Conservation (phyloP, 2,329 filamentous ascomycete species). For the Plectosphaerella plurivora region DNA sequence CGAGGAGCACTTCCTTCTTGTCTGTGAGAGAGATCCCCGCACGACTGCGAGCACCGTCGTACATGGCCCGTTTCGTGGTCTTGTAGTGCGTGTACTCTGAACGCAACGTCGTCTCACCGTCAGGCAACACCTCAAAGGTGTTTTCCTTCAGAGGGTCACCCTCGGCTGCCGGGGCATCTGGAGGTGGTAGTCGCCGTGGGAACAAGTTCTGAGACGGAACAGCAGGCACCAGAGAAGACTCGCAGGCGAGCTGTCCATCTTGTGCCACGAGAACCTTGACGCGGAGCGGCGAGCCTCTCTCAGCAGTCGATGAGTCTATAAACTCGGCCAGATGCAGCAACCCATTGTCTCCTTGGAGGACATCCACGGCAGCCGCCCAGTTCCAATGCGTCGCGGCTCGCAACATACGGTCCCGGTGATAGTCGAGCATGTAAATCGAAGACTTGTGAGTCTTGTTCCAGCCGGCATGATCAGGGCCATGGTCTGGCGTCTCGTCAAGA, state of each 20-base stretch:
- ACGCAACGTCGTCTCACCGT: conserved; percentile 31
- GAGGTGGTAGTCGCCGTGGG: conserved; percentile 49
- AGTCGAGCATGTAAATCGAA: conserved; percentile 73
- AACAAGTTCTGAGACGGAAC: conserved; percentile 50
- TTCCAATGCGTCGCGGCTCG: conserved; percentile 53
- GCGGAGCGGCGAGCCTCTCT: conserved; percentile 30
- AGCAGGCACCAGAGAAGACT: conserved; percentile 18
- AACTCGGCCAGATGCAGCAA: conserved; percentile 31
- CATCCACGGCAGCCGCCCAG: conserved; percentile 42
- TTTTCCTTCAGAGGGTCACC: conserved; percentile 20
- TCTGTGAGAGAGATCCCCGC: conserved; percentile 48
- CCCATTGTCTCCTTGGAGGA: conserved; percentile 40
- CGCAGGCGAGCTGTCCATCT: conserved; percentile 42
- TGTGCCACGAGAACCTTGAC: conserved; percentile 51
- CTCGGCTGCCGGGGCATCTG: conserved; percentile 21
- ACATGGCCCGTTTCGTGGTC: conserved; percentile 70
- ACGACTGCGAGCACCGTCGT: conserved; percentile 64
- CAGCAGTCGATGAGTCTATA: conserved; percentile 18
- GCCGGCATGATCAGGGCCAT: conserved; percentile 33
- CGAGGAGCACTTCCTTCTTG: conserved; percentile 69
- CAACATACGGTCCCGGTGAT: conserved; percentile 76
- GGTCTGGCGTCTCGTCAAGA: conserved; percentile 40
- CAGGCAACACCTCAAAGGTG: conserved; percentile 39
- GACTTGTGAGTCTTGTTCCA: conserved; percentile 52
- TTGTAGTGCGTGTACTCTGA: conserved; percentile 80